phyloP scores from a whole-genome alignment of 2,329 filamentous ascomycete species.

The Fusarium pseudocircinatum region DNA sequence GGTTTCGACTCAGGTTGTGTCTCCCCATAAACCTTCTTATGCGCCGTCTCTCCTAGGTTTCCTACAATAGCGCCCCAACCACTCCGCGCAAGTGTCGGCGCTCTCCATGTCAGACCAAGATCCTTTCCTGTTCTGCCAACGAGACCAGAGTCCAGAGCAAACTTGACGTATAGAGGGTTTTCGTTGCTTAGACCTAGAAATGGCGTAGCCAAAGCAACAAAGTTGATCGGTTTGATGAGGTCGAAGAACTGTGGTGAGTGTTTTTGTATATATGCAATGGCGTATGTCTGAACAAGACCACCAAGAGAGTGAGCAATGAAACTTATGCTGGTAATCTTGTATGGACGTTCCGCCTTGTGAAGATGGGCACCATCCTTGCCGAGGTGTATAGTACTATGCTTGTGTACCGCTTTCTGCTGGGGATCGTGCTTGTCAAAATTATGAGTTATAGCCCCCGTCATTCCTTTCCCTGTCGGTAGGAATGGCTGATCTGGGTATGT shows the following conservation, averaged over 20 bases:
- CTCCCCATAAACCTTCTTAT: slow-evolving; percentile 45
- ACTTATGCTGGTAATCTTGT: slow-evolving; percentile 92
- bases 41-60: slow-evolving; percentile 68
- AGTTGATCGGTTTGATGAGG: slow-evolving; percentile 86
- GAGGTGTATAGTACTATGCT: slow-evolving; percentile 68
- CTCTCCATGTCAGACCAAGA: slow-evolving; percentile 91
- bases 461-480: slow-evolving; percentile 69
- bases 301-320: slow-evolving; percentile 94
- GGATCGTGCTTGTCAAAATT: slow-evolving; percentile 56
- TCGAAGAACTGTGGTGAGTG: slow-evolving; percentile 93
- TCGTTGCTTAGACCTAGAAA: slow-evolving; percentile 95
- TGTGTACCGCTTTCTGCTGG: slow-evolving; percentile 62
- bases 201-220: slow-evolving; percentile 86
- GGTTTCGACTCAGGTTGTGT: slow-evolving; percentile 83
- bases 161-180: slow-evolving; percentile 96
- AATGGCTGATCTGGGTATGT: slow-evolving; percentile 96
- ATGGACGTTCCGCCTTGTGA: slow-evolving; percentile 63
- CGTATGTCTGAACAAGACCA: slow-evolving; percentile 90
- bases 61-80: slow-evolving; percentile 90
- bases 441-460: slow-evolving; percentile 55
- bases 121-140: slow-evolving; percentile 97
- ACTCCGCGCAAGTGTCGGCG: slow-evolving; percentile 83
- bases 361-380: slow-evolving; percentile 65
- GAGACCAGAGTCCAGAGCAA: slow-evolving; percentile 93
- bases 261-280: slow-evolving; percentile 95